Evolutionary conservation across 306 rosid species (phyloP), one percentile per base, ranked within the genome.

Genomic region (Inga laurina): DNA sequence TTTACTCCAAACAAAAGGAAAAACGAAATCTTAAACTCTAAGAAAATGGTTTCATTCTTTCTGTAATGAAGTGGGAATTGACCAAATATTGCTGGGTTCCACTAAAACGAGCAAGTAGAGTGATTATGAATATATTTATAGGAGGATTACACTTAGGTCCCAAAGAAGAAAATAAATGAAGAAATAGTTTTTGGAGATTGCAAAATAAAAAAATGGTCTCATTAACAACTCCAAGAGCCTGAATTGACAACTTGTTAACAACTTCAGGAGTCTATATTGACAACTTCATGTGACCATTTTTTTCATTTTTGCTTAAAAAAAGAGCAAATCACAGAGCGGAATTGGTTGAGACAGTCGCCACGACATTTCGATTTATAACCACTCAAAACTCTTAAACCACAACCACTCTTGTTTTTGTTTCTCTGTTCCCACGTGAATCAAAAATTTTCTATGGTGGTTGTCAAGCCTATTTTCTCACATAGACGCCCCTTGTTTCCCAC

Each of bases 341-440:
- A 62, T 62, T 61, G 68, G 37, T 2, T 24, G 24, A 54, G 61
- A 54, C 61, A 54, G 4, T 24, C 0, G 41, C 13, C 70, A 15
- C 71, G 34, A 34, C n/a, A 67, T 37, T 16, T 35, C 22, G 14
- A 67, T 67, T 67, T 18, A 32, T 32, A 37, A 67, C 72, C 72
- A 67, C 72, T 67, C 72, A 64, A 67, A 27, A 16, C 39, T 16
- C 51, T 41, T 41, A 45, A 59, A 74, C 54, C 69, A 71, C 72
- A 76, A 11, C 84, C 84, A 82, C 78, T 72, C 46, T 21, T 49
- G 52, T 65, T 57, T 45, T 35, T 35, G 54, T 51, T 72, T 81
- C 56, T 80, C 56, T 80, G 32, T 85, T 46, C 45, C 77, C 85
- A 75, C 84, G 91, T 88, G 90, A 76, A 45, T 49, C 19, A 13